These are phyloP conservation scores for Steccherinum ochraceum DNA, from an alignment of 768 basidiomycete genomes.

Conservation along the genomic window DNA sequence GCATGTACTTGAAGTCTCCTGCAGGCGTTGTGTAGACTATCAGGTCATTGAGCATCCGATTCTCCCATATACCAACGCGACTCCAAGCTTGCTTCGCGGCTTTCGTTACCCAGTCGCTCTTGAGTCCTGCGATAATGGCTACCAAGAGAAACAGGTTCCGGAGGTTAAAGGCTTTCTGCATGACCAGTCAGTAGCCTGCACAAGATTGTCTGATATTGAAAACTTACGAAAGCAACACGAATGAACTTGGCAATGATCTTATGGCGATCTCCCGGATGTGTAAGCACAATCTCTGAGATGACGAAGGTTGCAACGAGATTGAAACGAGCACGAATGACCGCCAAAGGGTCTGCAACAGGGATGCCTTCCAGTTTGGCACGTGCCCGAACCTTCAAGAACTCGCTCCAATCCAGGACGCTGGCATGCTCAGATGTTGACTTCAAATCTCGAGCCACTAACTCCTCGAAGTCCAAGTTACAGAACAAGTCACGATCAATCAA, in stretches of 20 bases:
- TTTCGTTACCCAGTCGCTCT: conserved; percentile 58
- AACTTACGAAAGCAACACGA: conserved; percentile 70
- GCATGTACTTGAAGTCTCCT: conserved; percentile 73
- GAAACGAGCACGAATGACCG: conserved; percentile 75
- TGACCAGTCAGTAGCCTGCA: neutral
- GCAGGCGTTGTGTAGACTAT: conserved; percentile 54
- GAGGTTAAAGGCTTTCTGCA: conserved; percentile 72
- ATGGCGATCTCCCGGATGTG: conserved; percentile 58
- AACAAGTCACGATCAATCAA: conserved; percentile 89
- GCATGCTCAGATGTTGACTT: conserved; percentile 50
- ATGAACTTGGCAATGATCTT: conserved; percentile 73
- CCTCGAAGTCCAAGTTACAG: conserved; percentile 80
- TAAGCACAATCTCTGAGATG: conserved; percentile 73
- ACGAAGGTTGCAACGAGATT: conserved; percentile 81
- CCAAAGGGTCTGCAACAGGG: conserved; percentile 56
- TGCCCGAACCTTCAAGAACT: conserved; percentile 71
- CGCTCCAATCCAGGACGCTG: conserved; percentile 77
- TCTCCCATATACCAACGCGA: conserved; percentile 63
- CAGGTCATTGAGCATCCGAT: conserved; percentile 66
- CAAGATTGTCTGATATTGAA: neutral
- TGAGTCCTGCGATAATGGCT: conserved; percentile 74
- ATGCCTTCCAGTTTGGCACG: conserved; percentile 59
- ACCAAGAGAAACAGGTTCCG: conserved; percentile 76
- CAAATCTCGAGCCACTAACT: conserved; percentile 75
- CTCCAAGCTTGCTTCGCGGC: conserved; percentile 66